These are phyloP conservation scores for Anaeromyces robustus DNA, from an alignment of 192 early-diverging fungal species.

Conservation along the genomic window DNA sequence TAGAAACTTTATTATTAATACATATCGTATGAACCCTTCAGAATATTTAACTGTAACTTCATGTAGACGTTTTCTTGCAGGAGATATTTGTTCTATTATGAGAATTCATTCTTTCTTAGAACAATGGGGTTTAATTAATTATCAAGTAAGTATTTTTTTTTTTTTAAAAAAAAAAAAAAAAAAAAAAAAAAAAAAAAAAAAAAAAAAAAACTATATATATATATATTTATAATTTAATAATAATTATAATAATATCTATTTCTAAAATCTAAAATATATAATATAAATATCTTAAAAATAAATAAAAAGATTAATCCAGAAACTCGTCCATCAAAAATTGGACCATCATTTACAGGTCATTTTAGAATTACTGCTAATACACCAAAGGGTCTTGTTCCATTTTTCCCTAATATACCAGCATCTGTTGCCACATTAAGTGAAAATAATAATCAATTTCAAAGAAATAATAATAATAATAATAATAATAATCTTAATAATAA, in stretches of 20 bases:
- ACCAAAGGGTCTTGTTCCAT: slow-evolving; percentile 77
- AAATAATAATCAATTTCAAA: neutral
- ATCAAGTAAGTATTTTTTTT: slow-evolving; percentile 50
- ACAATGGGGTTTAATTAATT: slow-evolving; percentile 98
- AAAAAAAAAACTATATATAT: no score
- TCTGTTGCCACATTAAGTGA: neutral
- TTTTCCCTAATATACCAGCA: slow-evolving; percentile 39
- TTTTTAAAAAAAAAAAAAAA: no score
- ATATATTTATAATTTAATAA: no score
- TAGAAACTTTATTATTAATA: slow-evolving; percentile 97
- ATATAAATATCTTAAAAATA: no score
- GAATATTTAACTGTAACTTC: slow-evolving; percentile 98
- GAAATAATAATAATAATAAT: neutral
- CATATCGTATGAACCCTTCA: slow-evolving; percentile 81
- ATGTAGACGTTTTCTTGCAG: slow-evolving; percentile 86
- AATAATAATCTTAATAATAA: neutral
- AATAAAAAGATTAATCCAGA: slow-evolving; percentile 67
- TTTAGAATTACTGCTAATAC: slow-evolving; percentile 96
- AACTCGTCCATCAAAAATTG: slow-evolving; percentile 72
- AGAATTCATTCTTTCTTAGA: slow-evolving; percentile 96
- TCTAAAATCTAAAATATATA: no score
- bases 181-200: no score
- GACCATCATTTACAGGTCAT: slow-evolving; percentile 94
- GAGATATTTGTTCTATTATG: slow-evolving; percentile 97
- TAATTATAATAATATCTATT: no score